Evolutionary conservation across 1,139 yeast genomes (phyloP), one percentile per base, ranked within the genome.

Genomic region (Zhuliangozyma blackwelliae): DNA sequence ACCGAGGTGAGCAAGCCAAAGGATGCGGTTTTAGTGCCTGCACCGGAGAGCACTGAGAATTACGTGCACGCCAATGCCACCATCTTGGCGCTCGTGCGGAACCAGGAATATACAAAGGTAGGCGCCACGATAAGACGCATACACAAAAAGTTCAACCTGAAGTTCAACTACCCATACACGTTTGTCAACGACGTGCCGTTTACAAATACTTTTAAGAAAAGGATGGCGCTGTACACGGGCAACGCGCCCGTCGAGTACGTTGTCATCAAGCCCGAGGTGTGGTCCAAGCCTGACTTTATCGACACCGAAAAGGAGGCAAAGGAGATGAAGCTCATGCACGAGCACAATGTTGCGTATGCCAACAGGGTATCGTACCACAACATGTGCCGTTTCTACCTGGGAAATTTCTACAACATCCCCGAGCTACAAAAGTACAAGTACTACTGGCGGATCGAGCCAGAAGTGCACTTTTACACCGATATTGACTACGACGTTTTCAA

Each of bases 401-500:
- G 80, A 10, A 63, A 63, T 42, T 82, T 85, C 49, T 83, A 69
- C 55, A 68, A 79, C 34, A 72, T 83, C 43, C 85, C 85, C 2
- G 77, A 75, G 39, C 54, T 85, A 52, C 64, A 51, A 33, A 53
- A 59, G 29, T 68, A 63, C 50, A 58, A 54, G 38, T 85, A 81
- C 61, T 85, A 83, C 55, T 85, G 95, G 95, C 67, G 95, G 41
- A 72, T 85, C 31, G 95, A 85, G 55, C 95, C 95, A n/a, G 65
- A 65, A 35, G 87, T 88, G 1, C 63, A 71, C 25, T 84, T 80
- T 52, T 83, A 63, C 54, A 78, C 86, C 48, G 77, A 79, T 40
- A 58, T 85, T 33, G 77, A 84, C 41, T 85, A 85, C 52, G 95
- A 85, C 49, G 81, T 84, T 7, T 85, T 85, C 66, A 79, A 77